phyloP scores from a whole-genome alignment of 1,284 basidiomycete genomes.

The Leccinum glutinopallens region DNA sequence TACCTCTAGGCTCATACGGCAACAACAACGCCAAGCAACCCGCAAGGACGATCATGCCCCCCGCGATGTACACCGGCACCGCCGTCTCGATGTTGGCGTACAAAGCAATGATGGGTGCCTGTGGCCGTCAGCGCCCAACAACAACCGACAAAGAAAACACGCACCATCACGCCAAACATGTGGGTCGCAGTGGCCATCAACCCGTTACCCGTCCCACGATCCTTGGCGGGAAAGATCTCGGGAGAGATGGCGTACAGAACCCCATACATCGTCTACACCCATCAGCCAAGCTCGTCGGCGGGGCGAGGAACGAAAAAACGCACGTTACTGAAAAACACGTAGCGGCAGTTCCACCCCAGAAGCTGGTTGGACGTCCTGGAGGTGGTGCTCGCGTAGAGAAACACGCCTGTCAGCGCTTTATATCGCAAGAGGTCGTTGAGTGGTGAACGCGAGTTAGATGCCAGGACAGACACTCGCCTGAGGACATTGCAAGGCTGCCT shows the following conservation, averaged over 20 bases:
- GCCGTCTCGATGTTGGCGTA: conserved; percentile 67
- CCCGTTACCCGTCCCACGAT: conserved; percentile 74
- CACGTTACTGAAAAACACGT: conserved; percentile 61
- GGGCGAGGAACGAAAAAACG: conserved; percentile 11
- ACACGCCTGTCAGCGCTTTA: conserved; percentile 63
- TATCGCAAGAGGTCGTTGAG: conserved; percentile 36
- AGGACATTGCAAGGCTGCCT: too few relatives aligned
- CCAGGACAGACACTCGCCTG: neutral
- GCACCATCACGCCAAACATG: conserved; percentile 65
- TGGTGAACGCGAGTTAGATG: neutral
- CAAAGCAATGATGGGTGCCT: conserved; percentile 51
- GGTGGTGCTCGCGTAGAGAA: conserved; percentile 70
- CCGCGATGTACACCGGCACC: conserved; percentile 78
- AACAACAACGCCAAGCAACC: conserved; percentile 67
- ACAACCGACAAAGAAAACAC: conserved; percentile 7
- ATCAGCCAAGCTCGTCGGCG: neutral
- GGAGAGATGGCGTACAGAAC: conserved; percentile 68
- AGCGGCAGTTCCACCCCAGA: conserved; percentile 75
- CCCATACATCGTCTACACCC: conserved; percentile 65
- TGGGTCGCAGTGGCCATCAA: conserved; percentile 61
- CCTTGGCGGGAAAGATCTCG: conserved; percentile 72
- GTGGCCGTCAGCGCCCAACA: neutral
- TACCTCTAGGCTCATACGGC: conserved; percentile 76
- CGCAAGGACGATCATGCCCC: conserved; percentile 67
- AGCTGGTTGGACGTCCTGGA: conserved; percentile 62